phyloP scores from a whole-genome alignment of 768 basidiomycete genomes.

The Guyanaporus albipodus region DNA sequence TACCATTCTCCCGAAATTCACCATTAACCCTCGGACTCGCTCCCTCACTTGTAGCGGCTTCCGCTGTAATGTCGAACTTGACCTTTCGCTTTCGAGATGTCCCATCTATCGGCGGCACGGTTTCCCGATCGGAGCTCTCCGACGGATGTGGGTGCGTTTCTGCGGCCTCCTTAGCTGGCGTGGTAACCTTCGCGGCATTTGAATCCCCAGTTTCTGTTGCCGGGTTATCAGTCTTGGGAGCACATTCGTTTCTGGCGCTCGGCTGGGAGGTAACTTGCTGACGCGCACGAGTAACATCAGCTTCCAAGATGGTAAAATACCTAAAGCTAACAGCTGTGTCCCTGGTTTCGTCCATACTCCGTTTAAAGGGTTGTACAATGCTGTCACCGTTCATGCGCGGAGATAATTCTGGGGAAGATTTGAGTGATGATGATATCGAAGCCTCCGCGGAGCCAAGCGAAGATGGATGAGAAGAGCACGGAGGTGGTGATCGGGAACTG shows the following conservation, averaged over 20 bases:
- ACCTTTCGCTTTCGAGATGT: slow-evolving; percentile 56
- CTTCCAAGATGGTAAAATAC: slow-evolving; percentile 43
- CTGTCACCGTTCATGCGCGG: slow-evolving; percentile 25
- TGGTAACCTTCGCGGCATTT: slow-evolving; percentile 10
- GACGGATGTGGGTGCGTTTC: slow-evolving; percentile 12
- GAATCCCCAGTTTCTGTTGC: slow-evolving; percentile 11
- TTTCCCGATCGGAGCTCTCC: slow-evolving; percentile 20
- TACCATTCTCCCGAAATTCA: slow-evolving; percentile 39
- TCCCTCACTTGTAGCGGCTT: slow-evolving; percentile 44
- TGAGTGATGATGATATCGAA: slow-evolving; percentile 16
- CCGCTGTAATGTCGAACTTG: slow-evolving; percentile 67
- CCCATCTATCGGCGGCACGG: slow-evolving; percentile 30
- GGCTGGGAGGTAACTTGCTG: slow-evolving; percentile 10
- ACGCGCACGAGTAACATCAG: slow-evolving; percentile 33
- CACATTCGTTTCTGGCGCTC: slow-evolving; percentile 9
- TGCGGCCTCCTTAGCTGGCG: slow-evolving; percentile 6
- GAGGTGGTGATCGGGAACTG: slow-evolving; percentile 31
- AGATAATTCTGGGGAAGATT: slow-evolving; percentile 17
- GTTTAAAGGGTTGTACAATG: slow-evolving; percentile 36
- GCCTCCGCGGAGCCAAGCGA: slow-evolving; percentile 28
- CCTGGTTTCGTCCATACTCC: slow-evolving; percentile 44
- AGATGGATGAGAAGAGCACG: slow-evolving; percentile 35
- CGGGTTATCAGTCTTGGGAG: slow-evolving; percentile 1
- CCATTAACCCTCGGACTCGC: slow-evolving; percentile 32
- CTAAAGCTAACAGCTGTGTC: slow-evolving; percentile 47